A percentile compares a stretch with the other conserved stretches of the same genome.
These are phyloP conservation scores for Parascedosporium putredinis DNA, from an alignment of 2,329 filamentous ascomycete species.

Conservation along the genomic window DNA sequence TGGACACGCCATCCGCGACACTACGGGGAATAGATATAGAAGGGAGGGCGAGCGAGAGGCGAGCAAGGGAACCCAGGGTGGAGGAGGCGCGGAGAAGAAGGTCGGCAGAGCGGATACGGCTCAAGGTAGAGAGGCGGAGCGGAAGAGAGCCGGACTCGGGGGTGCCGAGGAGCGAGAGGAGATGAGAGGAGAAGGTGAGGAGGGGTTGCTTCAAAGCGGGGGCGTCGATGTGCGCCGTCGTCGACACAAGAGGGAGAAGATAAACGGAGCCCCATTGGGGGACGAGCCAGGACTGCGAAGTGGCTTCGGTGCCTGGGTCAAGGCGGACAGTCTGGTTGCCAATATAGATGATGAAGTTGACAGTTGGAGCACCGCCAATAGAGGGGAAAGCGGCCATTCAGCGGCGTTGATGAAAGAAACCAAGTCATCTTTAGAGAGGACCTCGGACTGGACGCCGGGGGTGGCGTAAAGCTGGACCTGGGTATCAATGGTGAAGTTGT, in stretches of 20 bases:
- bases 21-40: constrained; percentile 84
- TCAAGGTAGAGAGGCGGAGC: constrained; percentile 72
- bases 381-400: constrained; percentile 95
- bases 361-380: constrained; percentile 83
- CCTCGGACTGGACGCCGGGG: constrained; percentile 49
- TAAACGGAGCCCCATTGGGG: constrained; percentile 84
- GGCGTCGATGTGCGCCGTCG: constrained; percentile 43
- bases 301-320: constrained; percentile 22
- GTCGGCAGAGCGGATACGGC: constrained; percentile 75
- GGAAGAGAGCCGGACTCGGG: constrained; percentile 76
- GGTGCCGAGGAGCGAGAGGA: constrained; percentile 77
- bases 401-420: constrained; percentile 95
- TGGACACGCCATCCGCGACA: constrained; percentile 76
- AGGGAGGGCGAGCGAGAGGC: constrained; percentile 71
- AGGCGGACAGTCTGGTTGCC: constrained; percentile 62
- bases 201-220: constrained; percentile 68
- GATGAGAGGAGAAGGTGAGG: constrained; percentile 81
- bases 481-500: constrained; percentile 91
- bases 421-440: constrained; percentile 74
- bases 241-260: constrained; percentile 38
- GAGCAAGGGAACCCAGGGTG: constrained; percentile 83
- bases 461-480: constrained; percentile 92
- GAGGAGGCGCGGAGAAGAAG: constrained; percentile 83
- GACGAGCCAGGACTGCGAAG: constrained; percentile 69
- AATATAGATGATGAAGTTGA: constrained; percentile 92